Evolutionary conservation across 257 asterid genomes (phyloP).

Genomic region (Przewalskia tangutica): DNA sequence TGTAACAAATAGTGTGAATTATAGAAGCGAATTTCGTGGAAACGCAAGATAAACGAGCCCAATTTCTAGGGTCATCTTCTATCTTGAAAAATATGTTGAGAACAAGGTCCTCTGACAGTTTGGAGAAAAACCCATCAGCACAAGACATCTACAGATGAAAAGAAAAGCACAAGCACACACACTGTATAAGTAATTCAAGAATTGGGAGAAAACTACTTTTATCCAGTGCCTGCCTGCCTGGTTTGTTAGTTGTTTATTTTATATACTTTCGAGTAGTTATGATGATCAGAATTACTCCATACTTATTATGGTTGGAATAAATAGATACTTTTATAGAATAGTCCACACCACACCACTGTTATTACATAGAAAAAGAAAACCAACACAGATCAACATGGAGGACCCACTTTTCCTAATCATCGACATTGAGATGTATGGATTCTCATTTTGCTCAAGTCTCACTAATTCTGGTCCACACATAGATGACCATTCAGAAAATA

Average conservation of each 20-base stretch:
- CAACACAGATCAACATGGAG: neutral
- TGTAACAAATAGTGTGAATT: constrained; percentile 57
- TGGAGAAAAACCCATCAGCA: constrained; percentile 29
- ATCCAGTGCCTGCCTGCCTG: no score
- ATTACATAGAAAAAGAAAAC: neutral
- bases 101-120: constrained; percentile 68
- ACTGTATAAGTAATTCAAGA: no score
- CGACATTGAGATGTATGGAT: neutral
- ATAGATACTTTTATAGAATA: no score
- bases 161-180: no score
- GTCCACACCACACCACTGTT: no score
- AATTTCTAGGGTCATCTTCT: constrained; percentile 73
- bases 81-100: constrained; percentile 27
- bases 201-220: no score
- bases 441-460: neutral
- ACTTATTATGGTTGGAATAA: neutral
- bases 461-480: neutral
- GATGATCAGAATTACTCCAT: no score
- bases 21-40: constrained; percentile 61
- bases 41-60: constrained; percentile 87
- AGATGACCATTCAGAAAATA: neutral
- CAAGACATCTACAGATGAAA: no score
- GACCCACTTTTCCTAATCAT: neutral
- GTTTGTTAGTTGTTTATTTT: no score
- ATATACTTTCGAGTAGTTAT: no score